Evolutionary conservation across 148 eudicot species (phyloP), one percentile per base, ranked within the genome.

Genomic region (Chenopodium quinoa): DNA sequence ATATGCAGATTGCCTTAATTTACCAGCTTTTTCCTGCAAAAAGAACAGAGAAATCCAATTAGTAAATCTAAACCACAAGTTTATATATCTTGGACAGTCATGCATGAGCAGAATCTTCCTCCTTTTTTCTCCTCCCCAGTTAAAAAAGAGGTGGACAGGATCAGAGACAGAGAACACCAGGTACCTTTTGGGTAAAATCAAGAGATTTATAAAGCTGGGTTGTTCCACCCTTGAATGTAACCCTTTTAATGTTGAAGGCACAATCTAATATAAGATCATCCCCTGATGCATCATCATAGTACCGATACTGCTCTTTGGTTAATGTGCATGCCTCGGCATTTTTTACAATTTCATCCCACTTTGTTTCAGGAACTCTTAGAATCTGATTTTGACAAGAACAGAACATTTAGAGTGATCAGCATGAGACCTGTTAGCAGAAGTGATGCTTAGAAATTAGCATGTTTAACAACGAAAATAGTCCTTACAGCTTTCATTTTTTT

Each of bases 261-360:
- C 89, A 84, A 78, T 91, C 84, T 78, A 93, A 84, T n/a, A 82
- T 46, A 48, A 93, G 85, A 68, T 66, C 83, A 66, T 78, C 37
- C 19, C 84, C 82, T 76, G 77, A 68, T 48, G 48, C 84, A 27
- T 81, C 78, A 71, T 82, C 78, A 27, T 25, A 72, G 82, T 90
- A 89, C 79, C 54, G 0, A 75, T 79, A 91, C 10, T 40, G 60
- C 82, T 83, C 83, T 47, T 79, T 76, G 80, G 83, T 89, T 72
- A 89, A 67, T 62, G 47, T 77, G 83, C 97, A 93, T 29, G 78
- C 77, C 19, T 40, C 75, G 46, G 95, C 97, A 56, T 90, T 89
- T 52, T 83, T 76, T 20, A 86, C 79, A 37, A 86, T 90, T 76
- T 83, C 82, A 17, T 83, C 78, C 93, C 93, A 90, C 58, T 82